Conservation (phyloP, 2,329 filamentous ascomycete species). For the Bertia moriformis region DNA sequence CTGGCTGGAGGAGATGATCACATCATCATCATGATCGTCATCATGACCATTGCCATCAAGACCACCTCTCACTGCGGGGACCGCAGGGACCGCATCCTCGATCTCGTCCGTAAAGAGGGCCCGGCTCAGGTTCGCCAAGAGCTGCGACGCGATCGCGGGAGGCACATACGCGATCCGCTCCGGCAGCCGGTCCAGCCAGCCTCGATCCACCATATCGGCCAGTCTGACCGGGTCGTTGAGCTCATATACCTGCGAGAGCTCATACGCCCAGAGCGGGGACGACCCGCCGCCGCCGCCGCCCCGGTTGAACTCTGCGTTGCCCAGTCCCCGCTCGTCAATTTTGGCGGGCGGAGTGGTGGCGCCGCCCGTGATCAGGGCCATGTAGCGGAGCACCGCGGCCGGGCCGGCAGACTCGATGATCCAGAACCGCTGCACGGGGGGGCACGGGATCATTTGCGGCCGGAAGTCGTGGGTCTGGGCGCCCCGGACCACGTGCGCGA, state of each 20-base stretch:
- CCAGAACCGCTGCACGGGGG: slow-evolving; percentile 45
- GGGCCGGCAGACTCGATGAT: slow-evolving; percentile 36
- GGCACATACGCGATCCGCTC: slow-evolving; percentile 32
- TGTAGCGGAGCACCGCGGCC: slow-evolving; percentile 35
- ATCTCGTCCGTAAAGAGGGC: slow-evolving; percentile 26
- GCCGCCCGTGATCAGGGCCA: slow-evolving; percentile 37
- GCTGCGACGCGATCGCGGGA: slow-evolving; percentile 38
- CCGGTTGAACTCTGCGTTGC: slow-evolving; percentile 35
- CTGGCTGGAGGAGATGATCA: slow-evolving; percentile 4
- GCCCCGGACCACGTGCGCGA: slow-evolving; percentile 32
- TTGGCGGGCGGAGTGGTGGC: slow-evolving; percentile 32
- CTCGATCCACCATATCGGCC: slow-evolving; percentile 33
- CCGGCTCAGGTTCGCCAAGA: slow-evolving; percentile 41
- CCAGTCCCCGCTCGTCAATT: slow-evolving; percentile 23
- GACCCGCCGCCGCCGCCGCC: slow-evolving; percentile 15
- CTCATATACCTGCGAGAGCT: slow-evolving; percentile 41
- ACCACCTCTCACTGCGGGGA: too few relatives aligned
- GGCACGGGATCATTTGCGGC: slow-evolving; percentile 38
- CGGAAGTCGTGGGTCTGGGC: slow-evolving; percentile 39
- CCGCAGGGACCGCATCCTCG: slow-evolving; percentile 5
- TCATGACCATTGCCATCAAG: too few relatives aligned
- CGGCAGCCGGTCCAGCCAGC: slow-evolving; percentile 34
- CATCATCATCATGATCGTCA: too few relatives aligned
- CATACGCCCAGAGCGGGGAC: slow-evolving; percentile 33
- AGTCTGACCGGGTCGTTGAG: slow-evolving; percentile 43